Evolutionary conservation across 2,329 filamentous ascomycete genomes (phyloP).

Genomic region (Diplodia seriata): DNA sequence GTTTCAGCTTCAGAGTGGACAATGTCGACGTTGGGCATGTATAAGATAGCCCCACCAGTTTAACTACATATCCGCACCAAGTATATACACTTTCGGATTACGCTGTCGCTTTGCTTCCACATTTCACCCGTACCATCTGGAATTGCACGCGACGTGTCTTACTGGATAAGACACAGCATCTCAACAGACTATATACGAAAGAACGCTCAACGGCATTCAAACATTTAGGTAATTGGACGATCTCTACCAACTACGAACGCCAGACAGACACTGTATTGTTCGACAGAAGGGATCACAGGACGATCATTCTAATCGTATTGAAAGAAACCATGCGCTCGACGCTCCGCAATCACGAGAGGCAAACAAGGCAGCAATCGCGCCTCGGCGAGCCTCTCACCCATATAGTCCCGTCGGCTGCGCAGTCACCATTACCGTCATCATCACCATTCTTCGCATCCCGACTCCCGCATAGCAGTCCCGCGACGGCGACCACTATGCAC

Average conservation of each 20-base stretch:
- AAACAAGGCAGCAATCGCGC: not conserved
- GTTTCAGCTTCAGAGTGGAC: not conserved
- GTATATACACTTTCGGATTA: too few relatives aligned
- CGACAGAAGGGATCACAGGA: not conserved
- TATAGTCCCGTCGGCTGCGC: too few relatives aligned
- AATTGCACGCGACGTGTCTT: not conserved
- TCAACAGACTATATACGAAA: not conserved
- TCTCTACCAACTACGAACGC: too few relatives aligned
- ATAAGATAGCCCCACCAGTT: not conserved
- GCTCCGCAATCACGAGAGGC: not conserved
- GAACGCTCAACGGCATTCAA: not conserved
- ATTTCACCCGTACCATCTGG: not conserved
- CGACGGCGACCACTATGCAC: not conserved
- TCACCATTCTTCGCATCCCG: not conserved
- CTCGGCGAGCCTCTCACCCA: not conserved
- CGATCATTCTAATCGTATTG: not conserved
- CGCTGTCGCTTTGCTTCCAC: not conserved
- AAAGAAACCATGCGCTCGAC: constrained; percentile 18
- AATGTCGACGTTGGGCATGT: not conserved
- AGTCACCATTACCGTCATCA: not conserved
- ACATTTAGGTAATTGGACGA: not conserved
- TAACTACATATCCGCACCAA: too few relatives aligned
- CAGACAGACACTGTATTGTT: not conserved
- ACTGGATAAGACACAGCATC: constrained; percentile 16
- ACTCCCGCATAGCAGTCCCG: not conserved